phyloP scores from a whole-genome alignment of 768 basidiomycete genomes.

The Suillus placidus region DNA sequence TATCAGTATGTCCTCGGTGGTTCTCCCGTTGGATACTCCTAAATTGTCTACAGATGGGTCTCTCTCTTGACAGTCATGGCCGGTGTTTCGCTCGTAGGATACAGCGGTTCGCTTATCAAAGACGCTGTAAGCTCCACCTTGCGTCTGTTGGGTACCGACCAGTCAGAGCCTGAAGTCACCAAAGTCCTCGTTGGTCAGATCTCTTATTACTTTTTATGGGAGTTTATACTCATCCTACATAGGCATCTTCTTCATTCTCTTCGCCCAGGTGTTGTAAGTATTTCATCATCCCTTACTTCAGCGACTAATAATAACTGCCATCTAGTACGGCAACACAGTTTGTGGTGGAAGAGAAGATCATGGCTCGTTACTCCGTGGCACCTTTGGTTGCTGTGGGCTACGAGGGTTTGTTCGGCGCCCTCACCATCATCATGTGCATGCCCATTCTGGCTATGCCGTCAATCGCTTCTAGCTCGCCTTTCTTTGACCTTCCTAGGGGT shows the following conservation, averaged over 20 bases:
- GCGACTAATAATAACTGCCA: slow-evolving; percentile 14
- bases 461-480: slow-evolving; percentile 61
- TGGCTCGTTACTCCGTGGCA: slow-evolving; percentile 82
- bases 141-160: slow-evolving; percentile 22
- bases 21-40: slow-evolving; percentile 7
- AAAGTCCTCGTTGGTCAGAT: slow-evolving; percentile 70
- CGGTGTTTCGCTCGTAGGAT: slow-evolving; percentile 84
- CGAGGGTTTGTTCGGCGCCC: slow-evolving; percentile 89
- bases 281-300: background rate
- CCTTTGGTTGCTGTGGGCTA: slow-evolving; percentile 93
- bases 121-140: slow-evolving; percentile 44
- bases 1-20: slow-evolving; percentile 67
- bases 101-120: slow-evolving; percentile 86
- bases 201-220: slow-evolving; percentile 19
- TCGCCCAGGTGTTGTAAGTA: slow-evolving; percentile 92
- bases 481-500: slow-evolving; percentile 89
- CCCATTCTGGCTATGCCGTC: slow-evolving; percentile 77
- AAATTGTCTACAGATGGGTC: slow-evolving; percentile 65
- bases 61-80: slow-evolving; percentile 87
- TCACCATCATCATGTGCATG: slow-evolving; percentile 78
- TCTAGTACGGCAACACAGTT: slow-evolving; percentile 86
- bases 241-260: slow-evolving; percentile 91
- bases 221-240: slow-evolving; percentile 19
- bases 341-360: slow-evolving; percentile 96
- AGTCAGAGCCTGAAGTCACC: slow-evolving; percentile 59